These are phyloP conservation scores for Dothideomycetidae sp. DNA, from an alignment of 2,329 filamentous ascomycete genomes.

Conservation along the genomic window DNA sequence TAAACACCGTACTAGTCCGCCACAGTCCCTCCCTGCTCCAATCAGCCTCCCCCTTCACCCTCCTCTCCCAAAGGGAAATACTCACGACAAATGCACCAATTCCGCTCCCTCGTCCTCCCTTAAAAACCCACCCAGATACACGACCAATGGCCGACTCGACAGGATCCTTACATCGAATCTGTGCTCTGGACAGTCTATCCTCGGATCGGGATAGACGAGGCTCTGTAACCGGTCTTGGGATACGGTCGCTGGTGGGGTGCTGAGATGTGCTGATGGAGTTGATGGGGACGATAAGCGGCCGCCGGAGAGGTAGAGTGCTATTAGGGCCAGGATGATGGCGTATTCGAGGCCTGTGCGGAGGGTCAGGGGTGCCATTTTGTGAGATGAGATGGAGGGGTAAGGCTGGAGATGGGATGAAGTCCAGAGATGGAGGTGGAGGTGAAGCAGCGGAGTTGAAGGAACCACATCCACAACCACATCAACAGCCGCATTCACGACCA, in stretches of 20 bases:
- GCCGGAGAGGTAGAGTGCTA: conserved; percentile 21
- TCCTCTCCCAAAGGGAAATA: conserved; percentile 8
- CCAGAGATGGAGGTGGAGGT: no score
- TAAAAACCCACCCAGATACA: conserved; percentile 45
- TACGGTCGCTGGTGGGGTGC: conserved; percentile 10
- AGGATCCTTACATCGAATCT: conserved; percentile 34
- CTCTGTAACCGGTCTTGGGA: conserved; percentile 23
- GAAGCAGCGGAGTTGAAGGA: no score
- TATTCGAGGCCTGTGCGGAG: conserved; percentile 21
- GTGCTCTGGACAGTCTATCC: conserved; percentile 27
- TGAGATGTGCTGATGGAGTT: conserved; percentile 6
- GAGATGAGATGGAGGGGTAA: no score
- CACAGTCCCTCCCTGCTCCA: conserved; percentile 31
- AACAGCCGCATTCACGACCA: no score
- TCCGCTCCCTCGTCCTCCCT: conserved; percentile 34
- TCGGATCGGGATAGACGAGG: conserved; percentile 27
- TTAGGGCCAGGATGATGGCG: conserved; percentile 17
- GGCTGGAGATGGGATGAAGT: no score
- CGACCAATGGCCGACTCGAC: conserved; percentile 38
- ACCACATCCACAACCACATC: no score
- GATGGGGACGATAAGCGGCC: conserved; percentile 10
- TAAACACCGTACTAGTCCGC: conserved; percentile 40
- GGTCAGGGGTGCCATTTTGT: no score
- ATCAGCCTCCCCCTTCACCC: conserved; percentile 7
- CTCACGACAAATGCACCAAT: conserved; percentile 39